Conservation (phyloP, 169 alveolate species). For the Condylostoma magnum region DNA sequence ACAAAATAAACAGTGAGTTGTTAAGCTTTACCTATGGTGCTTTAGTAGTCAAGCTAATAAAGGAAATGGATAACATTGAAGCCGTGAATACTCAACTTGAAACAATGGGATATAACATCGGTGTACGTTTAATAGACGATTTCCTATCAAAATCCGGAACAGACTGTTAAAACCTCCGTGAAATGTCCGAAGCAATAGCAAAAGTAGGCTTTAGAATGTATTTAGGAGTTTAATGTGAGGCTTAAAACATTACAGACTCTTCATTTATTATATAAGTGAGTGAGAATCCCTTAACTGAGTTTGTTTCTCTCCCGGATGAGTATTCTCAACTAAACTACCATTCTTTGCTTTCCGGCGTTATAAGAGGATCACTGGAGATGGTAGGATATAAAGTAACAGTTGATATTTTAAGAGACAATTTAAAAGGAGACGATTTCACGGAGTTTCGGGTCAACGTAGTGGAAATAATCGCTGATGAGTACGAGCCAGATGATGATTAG, state of each 20-base stretch:
- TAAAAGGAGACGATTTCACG: slow-evolving; percentile 77
- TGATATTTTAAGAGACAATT: slow-evolving; percentile 64
- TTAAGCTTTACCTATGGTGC: slow-evolving; percentile 89
- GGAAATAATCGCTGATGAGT: slow-evolving; percentile 58
- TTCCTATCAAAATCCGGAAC: slow-evolving; percentile 87
- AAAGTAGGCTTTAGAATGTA: slow-evolving; percentile 83
- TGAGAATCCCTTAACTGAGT: slow-evolving; percentile 87
- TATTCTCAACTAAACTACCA: slow-evolving; percentile 73
- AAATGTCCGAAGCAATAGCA: slow-evolving; percentile 69
- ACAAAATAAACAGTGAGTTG: slow-evolving; percentile 80
- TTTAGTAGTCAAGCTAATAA: slow-evolving; percentile 83
- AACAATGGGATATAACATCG: slow-evolving; percentile 89
- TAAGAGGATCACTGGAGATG: slow-evolving; percentile 86
- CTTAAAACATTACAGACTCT: slow-evolving; percentile 66
- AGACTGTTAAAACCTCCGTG: slow-evolving; percentile 63
- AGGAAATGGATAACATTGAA: slow-evolving; percentile 88
- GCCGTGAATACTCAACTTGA: slow-evolving; percentile 89
- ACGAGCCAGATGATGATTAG: slow-evolving; percentile 62
- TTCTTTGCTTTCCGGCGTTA: slow-evolving; percentile 83
- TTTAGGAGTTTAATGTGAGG: slow-evolving; percentile 84
- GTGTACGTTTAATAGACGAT: slow-evolving; percentile 89
- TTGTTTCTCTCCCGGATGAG: slow-evolving; percentile 83
- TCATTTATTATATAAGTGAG: slow-evolving; percentile 62
- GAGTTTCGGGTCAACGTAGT: slow-evolving; percentile 72
- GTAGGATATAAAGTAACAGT: slow-evolving; percentile 54